These are phyloP conservation scores for Hemisphaericaspora lyxosophila DNA, from an alignment of 1,139 yeast species.

Conservation along the genomic window DNA sequence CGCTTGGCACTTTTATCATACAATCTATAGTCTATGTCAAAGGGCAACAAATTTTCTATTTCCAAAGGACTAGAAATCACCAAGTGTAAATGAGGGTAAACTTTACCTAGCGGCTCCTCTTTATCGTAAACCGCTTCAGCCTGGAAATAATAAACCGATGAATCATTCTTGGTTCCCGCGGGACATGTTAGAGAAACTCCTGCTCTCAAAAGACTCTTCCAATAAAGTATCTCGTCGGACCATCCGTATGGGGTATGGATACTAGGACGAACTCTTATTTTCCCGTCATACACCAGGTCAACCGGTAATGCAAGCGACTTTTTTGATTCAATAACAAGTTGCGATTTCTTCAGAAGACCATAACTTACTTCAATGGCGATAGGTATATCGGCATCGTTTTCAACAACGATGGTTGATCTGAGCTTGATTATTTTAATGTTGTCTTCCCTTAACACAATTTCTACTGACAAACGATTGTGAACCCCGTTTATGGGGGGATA, in stretches of 20 bases:
- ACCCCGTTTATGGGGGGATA: constrained; percentile 62
- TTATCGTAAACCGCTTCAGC: constrained; percentile 66
- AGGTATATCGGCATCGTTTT: constrained; percentile 69
- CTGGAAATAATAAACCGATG: constrained; percentile 64
- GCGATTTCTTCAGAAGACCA: constrained; percentile 15
- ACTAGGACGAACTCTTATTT: constrained; percentile 60
- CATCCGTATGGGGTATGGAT: constrained; percentile 58
- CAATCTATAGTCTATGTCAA: constrained; percentile 70
- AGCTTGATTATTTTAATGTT: constrained; percentile 75
- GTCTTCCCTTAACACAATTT: constrained; percentile 66
- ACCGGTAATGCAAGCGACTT: constrained; percentile 69
- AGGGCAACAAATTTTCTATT: constrained; percentile 82
- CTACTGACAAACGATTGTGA: constrained; percentile 75
- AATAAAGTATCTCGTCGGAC: constrained; percentile 60
- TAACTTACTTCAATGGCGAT: constrained; percentile 41
- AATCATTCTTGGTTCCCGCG: constrained; percentile 35
- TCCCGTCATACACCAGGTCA: constrained; percentile 58
- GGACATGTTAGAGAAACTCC: constrained; percentile 63
- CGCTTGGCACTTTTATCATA: constrained; percentile 74
- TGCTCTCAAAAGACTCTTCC: constrained; percentile 62
- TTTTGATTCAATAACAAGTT: constrained; percentile 50
- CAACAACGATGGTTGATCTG: constrained; percentile 70
- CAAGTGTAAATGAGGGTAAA: constrained; percentile 83
- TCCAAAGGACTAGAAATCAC: constrained; percentile 84
- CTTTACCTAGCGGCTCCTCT: constrained; percentile 65